phyloP scores from a whole-genome alignment of 2,329 filamentous ascomycete genomes.

The Biscogniauxia marginata region DNA sequence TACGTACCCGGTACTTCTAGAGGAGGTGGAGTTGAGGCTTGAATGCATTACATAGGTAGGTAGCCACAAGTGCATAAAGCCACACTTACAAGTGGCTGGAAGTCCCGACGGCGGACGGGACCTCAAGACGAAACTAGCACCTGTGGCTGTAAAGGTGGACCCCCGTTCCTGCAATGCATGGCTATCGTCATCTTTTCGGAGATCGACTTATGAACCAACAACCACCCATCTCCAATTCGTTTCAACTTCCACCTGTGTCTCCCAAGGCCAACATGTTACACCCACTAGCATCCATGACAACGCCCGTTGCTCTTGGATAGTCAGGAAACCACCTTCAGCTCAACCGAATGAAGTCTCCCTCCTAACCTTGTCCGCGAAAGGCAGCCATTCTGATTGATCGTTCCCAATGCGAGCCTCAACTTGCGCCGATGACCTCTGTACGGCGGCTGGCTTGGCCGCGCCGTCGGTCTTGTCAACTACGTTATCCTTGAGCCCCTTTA shows the following conservation, averaged over 20 bases:
- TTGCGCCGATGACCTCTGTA: constrained; percentile 60
- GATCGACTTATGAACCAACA: not conserved
- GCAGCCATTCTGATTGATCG: constrained; percentile 7
- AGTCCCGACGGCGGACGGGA: too few species aligned
- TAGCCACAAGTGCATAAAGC: not conserved
- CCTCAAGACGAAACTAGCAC: too few species aligned
- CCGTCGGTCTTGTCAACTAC: constrained; percentile 45
- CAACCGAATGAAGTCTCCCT: not conserved
- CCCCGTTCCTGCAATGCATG: not conserved
- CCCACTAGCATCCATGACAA: not conserved
- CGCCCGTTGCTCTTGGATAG: not conserved
- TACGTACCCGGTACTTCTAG: not conserved
- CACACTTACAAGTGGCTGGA: too few species aligned
- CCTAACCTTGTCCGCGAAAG: constrained; percentile 2
- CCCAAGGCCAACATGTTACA: not conserved
- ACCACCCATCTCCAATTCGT: not conserved
- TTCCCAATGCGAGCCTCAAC: constrained; percentile 39
- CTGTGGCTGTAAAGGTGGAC: not conserved
- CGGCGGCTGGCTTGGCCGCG: constrained; percentile 43
- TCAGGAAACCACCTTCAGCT: too few species aligned
- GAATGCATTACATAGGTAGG: not conserved
- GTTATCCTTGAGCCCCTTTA: constrained; percentile 66
- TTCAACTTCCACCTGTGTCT: not conserved
- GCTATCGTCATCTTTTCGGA: not conserved
- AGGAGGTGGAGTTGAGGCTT: too few species aligned